These are phyloP conservation scores for Dryadomyces quercus-mongolicae DNA, from an alignment of 2,329 filamentous ascomycete genomes.

Conservation along the genomic window DNA sequence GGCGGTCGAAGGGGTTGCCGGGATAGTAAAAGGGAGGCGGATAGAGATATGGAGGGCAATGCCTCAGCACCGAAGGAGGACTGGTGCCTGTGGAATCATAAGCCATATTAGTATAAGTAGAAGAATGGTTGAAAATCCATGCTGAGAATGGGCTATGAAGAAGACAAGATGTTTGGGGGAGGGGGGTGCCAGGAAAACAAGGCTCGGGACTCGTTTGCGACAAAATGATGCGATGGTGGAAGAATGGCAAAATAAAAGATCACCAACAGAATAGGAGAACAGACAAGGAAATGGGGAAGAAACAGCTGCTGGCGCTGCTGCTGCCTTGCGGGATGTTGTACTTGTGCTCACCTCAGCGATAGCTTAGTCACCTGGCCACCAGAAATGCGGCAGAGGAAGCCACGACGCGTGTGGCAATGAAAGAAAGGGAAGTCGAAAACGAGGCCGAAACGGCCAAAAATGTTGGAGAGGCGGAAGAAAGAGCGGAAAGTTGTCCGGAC, in stretches of 20 bases:
- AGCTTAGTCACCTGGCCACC: neutral
- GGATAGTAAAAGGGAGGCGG: neutral
- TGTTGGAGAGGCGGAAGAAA: neutral
- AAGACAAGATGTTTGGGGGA: neutral
- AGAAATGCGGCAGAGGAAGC: neutral
- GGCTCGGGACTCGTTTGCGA: neutral
- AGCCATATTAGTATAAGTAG: conserved; percentile 12
- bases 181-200: neutral
- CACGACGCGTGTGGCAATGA: neutral
- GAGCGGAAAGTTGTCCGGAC: neutral
- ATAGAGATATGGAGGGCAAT: neutral
- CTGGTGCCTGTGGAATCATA: conserved; percentile 3
- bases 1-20: neutral
- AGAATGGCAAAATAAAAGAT: neutral
- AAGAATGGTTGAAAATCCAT: conserved; percentile 2
- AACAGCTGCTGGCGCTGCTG: neutral
- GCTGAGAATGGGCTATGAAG: conserved; percentile 5
- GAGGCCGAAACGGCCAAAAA: neutral
- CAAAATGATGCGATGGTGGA: neutral
- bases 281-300: too few relatives aligned
- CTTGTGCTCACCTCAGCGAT: neutral
- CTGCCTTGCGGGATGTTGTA: neutral
- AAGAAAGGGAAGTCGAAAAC: neutral
- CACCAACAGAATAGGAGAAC: neutral
- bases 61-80: conserved; percentile 1